Evolutionary conservation across 1,284 basidiomycete genomes (phyloP).

Genomic region (Porogramme epimiltina): DNA sequence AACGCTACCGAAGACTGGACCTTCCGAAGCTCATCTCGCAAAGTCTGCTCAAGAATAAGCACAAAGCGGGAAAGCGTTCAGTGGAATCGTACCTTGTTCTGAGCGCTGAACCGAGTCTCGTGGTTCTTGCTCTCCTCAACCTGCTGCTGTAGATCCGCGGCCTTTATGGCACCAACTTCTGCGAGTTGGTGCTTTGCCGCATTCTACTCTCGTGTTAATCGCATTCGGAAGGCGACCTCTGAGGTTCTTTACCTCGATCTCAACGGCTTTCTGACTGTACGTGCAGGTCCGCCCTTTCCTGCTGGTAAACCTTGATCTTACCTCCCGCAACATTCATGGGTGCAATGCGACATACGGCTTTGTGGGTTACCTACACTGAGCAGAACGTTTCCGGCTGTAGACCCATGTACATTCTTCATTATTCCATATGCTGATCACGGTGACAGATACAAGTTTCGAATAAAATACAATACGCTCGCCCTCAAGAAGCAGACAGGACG

Average conservation of each 20-base stretch:
- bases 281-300: constrained; percentile 50
- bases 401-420: constrained; percentile 19
- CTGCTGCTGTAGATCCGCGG: constrained; percentile 53
- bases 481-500: constrained; percentile 24
- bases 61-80: neutral
- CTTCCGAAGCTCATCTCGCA: constrained; percentile 91
- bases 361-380: no score
- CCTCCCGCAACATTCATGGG: no score
- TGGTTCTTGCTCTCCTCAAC: constrained; percentile 65
- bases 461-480: constrained; percentile 29
- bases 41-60: constrained; percentile 53
- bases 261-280: constrained; percentile 50
- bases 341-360: no score
- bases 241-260: constrained; percentile 58
- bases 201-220: constrained; percentile 37
- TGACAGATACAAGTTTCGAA: constrained; percentile 23
- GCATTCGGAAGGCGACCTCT: neutral
- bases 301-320: constrained; percentile 47
- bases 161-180: constrained; percentile 47
- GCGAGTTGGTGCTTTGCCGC: constrained; percentile 43
- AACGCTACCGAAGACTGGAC: constrained; percentile 88
- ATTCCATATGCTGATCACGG: constrained; percentile 21
- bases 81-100: constrained; percentile 66
- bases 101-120: constrained; percentile 65
- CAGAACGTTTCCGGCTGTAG: neutral